Base-by-base conservation (phyloP, 2,329 filamentous ascomycete species). In the Mycosphaerella sp. region DNA sequence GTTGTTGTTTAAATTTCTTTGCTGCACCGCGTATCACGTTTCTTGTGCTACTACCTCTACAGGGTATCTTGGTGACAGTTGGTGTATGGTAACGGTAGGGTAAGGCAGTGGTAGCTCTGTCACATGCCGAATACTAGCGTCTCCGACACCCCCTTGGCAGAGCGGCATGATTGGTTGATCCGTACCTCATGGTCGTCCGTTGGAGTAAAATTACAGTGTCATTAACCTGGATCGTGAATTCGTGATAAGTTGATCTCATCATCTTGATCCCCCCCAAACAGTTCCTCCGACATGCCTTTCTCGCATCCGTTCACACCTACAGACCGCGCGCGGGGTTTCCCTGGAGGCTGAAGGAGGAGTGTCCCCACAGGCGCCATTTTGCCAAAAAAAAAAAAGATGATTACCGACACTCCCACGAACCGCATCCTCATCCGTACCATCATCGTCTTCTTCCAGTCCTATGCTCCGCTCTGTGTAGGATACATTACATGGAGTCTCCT, bases 401-500 rank as follows among this genome's bases (percentile, higher is more conserved):
- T 66, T 26, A 46, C 59, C 38, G 62, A 66, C 52, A 61, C 53
- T 9, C 39, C 55, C 1, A 34, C 46, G 26, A 59, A 61, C 42
- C 48, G 62, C 49, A 42, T 55, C 29, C 54, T 60, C 44, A 64
- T 66, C 32, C 60, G 61, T 2, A 39, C 48, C 10, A 54, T 56
- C 38, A 64, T 66, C 44, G 31, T 39, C 31, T 43, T 55, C 10
- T 45, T 66, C 3, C 60, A 60, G 34, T 51, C 44, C 17, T 60
- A 63, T 40, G 59, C 57, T 11, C 59, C 59, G 0, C 51, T 59
- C 21, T 64, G 59, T 45, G 47, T 65, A 2, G 54, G 54, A 21
- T 65, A 62, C 51, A 59, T 61, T 11, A 43, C 55, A n/a, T n/a
- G n/a, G n/a, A n/a, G n/a, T n/a, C n/a, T n/a, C n/a, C n/a, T n/a